Percentiles rank a stretch among this genome's conserved stretches.
Evolutionary conservation across 257 asterid species (phyloP).

Genomic region (Scutellaria baicalensis): DNA sequence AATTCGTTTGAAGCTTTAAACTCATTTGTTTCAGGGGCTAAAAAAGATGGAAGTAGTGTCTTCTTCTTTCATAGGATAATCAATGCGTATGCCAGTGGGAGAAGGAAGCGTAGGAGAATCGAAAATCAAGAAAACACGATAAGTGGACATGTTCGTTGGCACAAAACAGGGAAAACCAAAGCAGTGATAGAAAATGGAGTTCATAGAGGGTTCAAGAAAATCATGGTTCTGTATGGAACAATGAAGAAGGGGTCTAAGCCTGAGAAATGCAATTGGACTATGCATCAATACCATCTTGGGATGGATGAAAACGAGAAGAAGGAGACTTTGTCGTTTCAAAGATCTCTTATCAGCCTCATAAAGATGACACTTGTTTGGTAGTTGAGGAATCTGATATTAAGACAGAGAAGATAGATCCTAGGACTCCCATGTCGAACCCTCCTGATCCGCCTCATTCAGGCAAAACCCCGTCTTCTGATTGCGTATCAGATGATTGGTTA

Average conservation of each 20-base stretch:
- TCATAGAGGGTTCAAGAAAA: constrained; percentile 74
- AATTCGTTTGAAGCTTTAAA: background rate
- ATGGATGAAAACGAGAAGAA: constrained; percentile 53
- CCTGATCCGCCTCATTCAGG: constrained; percentile 58
- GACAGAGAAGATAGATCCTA: constrained; percentile 36
- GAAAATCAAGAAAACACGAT: constrained; percentile 19
- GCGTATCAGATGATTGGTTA: constrained; percentile 19
- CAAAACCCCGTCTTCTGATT: constrained; percentile 45
- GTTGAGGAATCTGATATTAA: constrained; percentile 40
- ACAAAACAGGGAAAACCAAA: constrained; percentile 84
- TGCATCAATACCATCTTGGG: constrained; percentile 96
- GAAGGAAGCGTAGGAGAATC: constrained; percentile 75
- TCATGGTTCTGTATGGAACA: constrained; percentile 69
- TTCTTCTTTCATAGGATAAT: constrained; percentile 60
- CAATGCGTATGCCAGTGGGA: constrained; percentile 76
- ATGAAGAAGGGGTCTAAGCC: constrained; percentile 53
- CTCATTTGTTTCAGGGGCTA: constrained; percentile 48
- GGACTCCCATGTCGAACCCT: constrained; percentile 57
- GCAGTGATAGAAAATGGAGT: constrained; percentile 48
- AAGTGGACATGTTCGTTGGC: constrained; percentile 64
- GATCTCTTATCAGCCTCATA: constrained; percentile 59
- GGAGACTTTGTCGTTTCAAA: constrained; percentile 76
- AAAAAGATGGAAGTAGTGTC: constrained; percentile 74
- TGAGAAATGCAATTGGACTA: constrained; percentile 71
- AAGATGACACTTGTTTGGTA: constrained; percentile 14